Base-by-base conservation (phyloP, 2,329 filamentous ascomycete species). In the Fusarium brevicatenulatum region DNA sequence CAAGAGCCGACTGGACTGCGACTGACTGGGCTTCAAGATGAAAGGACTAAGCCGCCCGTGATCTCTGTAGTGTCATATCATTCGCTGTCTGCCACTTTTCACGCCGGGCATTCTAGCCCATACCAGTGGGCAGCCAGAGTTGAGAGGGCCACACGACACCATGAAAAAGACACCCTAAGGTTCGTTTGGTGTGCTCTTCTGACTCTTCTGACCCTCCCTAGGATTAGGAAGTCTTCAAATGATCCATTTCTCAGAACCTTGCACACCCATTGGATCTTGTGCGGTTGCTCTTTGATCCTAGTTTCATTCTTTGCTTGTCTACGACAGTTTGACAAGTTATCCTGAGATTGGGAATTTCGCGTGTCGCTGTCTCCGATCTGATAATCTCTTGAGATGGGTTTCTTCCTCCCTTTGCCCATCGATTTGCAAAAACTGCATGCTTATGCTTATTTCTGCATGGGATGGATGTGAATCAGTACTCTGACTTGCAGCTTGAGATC, bases 171-270 rank as follows among this genome's bases (percentile, higher is more conserved):
- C 61, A 63, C 68, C 64, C 58, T 76, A 74, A 71, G 72, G 66
- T 73, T 71, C 39, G 53, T 65, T 61, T 50, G 53, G 68, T 62
- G 69, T 68, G 63, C 47, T 72, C 72, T 74, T 68, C 71, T 74
- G 72, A 74, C 71, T 73, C 72, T 72, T 67, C 58, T 75, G 72
- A 76, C 74, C 74, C 67, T 71, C 67, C 59, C 59, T 62, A 36
- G 54, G 36, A 53, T 56, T 61, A 36, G 54, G 32, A 53, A 57
- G 52, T 49, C 49, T 56, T 39, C 47, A 47, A 57, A 30, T 63
- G 64, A 57, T 71, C 57, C 64, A 70, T 74, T 54, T 63, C 46
- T 47, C 47, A 57, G 50, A 62, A 68, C 59, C 67, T 62, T 74
- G 71, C 63, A 65, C 70, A 71, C 58, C 66, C 58, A 61, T 44